Evolutionary conservation across 345 rosid species (phyloP).

Genomic region (Durio zibethinus): DNA sequence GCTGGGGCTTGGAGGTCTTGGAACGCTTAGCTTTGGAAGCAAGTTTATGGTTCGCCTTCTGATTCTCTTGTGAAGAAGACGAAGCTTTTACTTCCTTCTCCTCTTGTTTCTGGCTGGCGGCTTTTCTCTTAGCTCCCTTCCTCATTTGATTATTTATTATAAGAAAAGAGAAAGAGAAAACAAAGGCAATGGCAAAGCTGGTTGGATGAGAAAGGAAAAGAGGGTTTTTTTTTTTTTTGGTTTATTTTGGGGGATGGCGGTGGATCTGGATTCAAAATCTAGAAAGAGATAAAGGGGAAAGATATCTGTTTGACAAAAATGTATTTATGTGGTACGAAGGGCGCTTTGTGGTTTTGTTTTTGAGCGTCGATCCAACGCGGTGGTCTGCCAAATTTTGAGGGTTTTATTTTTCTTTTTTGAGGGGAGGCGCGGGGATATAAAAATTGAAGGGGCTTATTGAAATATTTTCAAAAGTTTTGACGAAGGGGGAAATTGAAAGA

Average conservation of each 20-base stretch:
- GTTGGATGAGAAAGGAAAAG: too few relatives aligned
- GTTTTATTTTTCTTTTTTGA: background rate
- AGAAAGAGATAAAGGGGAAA: background rate
- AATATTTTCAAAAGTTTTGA: constrained; percentile 1
- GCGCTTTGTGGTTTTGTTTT: background rate
- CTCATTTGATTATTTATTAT: constrained; percentile 27
- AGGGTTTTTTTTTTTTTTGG: constrained; percentile 1
- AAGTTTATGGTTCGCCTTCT: constrained; percentile 27
- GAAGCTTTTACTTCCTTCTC: constrained; percentile 22
- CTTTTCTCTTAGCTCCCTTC: constrained; percentile 44
- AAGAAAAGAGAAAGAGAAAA: background rate
- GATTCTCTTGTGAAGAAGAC: constrained; percentile 17
- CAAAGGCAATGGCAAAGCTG: background rate
- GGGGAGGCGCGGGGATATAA: background rate
- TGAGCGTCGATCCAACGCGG: constrained; percentile 12
- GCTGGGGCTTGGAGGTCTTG: constrained; percentile 46
- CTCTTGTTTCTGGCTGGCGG: constrained; percentile 23
- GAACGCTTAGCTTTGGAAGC: constrained; percentile 50
- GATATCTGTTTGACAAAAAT: background rate
- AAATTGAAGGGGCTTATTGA: background rate
- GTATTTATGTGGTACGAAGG: background rate
- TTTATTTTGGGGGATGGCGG: constrained; percentile 11
- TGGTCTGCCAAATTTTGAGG: background rate
- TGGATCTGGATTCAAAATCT: constrained; percentile 28
- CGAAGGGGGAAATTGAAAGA: background rate